Evolutionary conservation across 1,284 basidiomycete species (phyloP).

Genomic region (Macrocystidia cucumis): DNA sequence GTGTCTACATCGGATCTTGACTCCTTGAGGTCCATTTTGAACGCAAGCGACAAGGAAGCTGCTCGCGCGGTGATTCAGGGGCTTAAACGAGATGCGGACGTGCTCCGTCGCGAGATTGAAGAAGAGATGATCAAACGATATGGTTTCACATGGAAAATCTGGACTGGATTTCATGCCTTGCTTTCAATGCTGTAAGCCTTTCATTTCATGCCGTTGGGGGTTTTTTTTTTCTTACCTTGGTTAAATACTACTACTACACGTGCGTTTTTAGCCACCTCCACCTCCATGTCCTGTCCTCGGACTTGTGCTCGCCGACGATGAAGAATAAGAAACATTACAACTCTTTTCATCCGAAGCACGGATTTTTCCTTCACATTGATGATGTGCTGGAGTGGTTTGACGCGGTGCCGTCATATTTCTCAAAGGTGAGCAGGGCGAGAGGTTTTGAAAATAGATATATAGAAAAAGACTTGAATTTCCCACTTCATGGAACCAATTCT

Average conservation of each 20-base stretch:
- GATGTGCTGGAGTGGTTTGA: slow-evolving; percentile 76
- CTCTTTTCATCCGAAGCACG: slow-evolving; percentile 82
- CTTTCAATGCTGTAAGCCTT: slow-evolving; percentile 67
- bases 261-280: slow-evolving; percentile 74
- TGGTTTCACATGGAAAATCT: slow-evolving; percentile 77
- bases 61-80: slow-evolving; percentile 49
- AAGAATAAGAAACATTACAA: slow-evolving; percentile 95
- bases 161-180: slow-evolving; percentile 82
- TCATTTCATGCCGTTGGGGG: too few species aligned
- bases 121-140: slow-evolving; percentile 77
- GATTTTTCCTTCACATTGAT: slow-evolving; percentile 80
- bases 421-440: too few species aligned
- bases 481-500: neutral
- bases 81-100: slow-evolving; percentile 49
- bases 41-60: slow-evolving; percentile 37
- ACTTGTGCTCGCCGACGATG: slow-evolving; percentile 67
- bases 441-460: slow-evolving; percentile 4
- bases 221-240: too few species aligned
- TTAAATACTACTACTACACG: too few species aligned
- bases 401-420: slow-evolving; percentile 43
- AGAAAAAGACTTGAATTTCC: neutral
- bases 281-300: slow-evolving; percentile 81
- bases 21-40: slow-evolving; percentile 56
- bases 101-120: slow-evolving; percentile 54
- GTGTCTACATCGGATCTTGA: slow-evolving; percentile 35